Evolutionary conservation across 2,329 filamentous ascomycete genomes (phyloP).

Genomic region (Penicillium sp.): DNA sequence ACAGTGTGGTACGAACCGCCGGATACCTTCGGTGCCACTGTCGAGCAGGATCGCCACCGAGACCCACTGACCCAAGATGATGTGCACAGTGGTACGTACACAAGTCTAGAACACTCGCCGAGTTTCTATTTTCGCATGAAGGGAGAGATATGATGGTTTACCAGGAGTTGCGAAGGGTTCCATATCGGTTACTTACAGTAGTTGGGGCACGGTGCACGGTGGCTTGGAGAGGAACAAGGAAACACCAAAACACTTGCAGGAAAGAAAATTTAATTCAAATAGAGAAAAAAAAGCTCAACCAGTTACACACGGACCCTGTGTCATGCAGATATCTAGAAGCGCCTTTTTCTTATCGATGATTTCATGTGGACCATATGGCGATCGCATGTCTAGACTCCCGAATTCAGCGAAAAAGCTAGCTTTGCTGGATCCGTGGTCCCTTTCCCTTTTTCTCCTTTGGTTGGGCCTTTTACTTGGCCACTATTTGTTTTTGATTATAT

Average conservation of each 20-base stretch:
- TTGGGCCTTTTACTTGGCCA: neutral
- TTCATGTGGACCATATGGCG: constrained; percentile 3
- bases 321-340: neutral
- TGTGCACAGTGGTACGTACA: neutral
- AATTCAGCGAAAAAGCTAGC: neutral
- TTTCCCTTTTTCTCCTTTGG: neutral
- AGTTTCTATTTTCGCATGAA: neutral
- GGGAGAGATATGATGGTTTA: neutral
- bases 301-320: neutral
- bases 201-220: neutral
- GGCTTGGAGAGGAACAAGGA: neutral
- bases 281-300: neutral
- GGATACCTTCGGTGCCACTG: constrained; percentile 3
- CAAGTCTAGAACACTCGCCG: constrained; percentile 1
- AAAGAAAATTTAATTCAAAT: neutral
- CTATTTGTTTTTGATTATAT: neutral
- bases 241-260: neutral
- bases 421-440: constrained; percentile 1
- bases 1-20: constrained; percentile 1
- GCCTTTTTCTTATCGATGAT: neutral
- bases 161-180: neutral
- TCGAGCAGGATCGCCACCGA: constrained; percentile 6
- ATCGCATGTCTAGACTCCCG: constrained; percentile 1
- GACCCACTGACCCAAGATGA: constrained; percentile 1
- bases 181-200: neutral